A percentile compares a stretch with the other conserved stretches of the same genome.
Evolutionary conservation across 2,329 filamentous ascomycete genomes (phyloP).

Genomic region (Scedosporium dehoogii): DNA sequence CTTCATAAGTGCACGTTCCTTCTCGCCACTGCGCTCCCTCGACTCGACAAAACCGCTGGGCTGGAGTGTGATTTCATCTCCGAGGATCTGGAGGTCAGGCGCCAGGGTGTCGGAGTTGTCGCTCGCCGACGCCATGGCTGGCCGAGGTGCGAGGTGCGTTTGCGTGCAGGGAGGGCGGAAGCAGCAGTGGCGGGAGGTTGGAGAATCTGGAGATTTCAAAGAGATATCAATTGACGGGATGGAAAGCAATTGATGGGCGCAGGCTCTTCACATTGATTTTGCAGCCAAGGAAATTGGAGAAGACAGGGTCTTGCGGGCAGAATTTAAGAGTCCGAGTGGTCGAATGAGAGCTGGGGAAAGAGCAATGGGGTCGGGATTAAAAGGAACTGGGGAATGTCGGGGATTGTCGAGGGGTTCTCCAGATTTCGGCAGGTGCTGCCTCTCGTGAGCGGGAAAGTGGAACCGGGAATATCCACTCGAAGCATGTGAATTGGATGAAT

Average conservation of each 20-base stretch:
- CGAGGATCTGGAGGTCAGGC: conserved; percentile 69
- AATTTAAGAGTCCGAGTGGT: neutral
- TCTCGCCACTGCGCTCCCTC: conserved; percentile 32
- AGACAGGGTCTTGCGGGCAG: neutral
- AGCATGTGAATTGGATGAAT: neutral
- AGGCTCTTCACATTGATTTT: neutral
- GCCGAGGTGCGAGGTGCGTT: neutral
- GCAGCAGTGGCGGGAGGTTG: neutral
- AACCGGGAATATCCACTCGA: neutral
- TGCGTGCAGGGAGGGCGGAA: neutral
- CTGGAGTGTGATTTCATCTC: conserved; percentile 64
- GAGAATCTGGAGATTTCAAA: neutral
- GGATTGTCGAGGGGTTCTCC: neutral
- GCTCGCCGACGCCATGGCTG: conserved; percentile 4
- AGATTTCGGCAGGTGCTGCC: neutral
- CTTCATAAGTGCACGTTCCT: conserved; percentile 64
- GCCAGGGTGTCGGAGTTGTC: conserved; percentile 36
- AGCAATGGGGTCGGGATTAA: neutral
- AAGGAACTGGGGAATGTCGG: too few species aligned
- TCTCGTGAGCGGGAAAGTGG: neutral
- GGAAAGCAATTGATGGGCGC: neutral
- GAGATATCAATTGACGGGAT: neutral
- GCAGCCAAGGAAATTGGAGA: neutral
- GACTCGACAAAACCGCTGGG: conserved; percentile 57
- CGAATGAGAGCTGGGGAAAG: neutral